phyloP scores from a whole-genome alignment of 371 early-diverging fungal genomes.

The Lichtheimia ornata region DNA sequence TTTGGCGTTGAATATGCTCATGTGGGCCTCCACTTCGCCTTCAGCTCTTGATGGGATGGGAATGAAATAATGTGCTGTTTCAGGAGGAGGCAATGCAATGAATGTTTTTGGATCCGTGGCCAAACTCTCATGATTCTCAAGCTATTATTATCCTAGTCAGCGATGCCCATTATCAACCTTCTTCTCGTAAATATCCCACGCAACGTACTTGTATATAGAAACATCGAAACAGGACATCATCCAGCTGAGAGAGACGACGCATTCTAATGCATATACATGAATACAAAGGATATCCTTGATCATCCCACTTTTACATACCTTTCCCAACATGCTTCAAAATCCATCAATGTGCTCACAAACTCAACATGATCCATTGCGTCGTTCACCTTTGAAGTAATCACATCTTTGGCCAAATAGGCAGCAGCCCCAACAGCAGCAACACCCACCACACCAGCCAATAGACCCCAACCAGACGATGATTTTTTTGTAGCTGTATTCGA shows the following conservation, averaged over 20 bases:
- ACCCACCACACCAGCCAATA: constrained; percentile 54
- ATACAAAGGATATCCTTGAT: background rate
- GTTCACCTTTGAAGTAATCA: constrained; percentile 33
- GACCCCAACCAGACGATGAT: constrained; percentile 34
- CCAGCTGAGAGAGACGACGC: constrained; percentile 29
- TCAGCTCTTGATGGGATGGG: constrained; percentile 29
- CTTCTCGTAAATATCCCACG: background rate
- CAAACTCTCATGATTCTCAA: constrained; percentile 24
- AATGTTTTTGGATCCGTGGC: constrained; percentile 41
- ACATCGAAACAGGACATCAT: constrained; percentile 51
- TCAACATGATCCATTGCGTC: constrained; percentile 54
- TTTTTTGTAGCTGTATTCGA: background rate
- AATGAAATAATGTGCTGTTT: constrained; percentile 32
- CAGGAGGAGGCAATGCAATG: constrained; percentile 47
- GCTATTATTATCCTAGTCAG: constrained; percentile 6
- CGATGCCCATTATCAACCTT: background rate
- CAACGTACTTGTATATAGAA: constrained; percentile 51
- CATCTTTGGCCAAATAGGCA: constrained; percentile 45
- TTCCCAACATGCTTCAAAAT: constrained; percentile 32
- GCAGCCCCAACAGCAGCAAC: constrained; percentile 54
- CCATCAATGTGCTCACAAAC: constrained; percentile 48
- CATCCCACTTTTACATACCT: constrained; percentile 21
- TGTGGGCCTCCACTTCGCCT: constrained; percentile 54
- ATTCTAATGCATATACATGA: constrained; percentile 29
- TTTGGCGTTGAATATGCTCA: constrained; percentile 55